These are phyloP conservation scores for Xylaria flabelliformis DNA, from an alignment of 495 filamentous ascomycete genomes.

Conservation along the genomic window DNA sequence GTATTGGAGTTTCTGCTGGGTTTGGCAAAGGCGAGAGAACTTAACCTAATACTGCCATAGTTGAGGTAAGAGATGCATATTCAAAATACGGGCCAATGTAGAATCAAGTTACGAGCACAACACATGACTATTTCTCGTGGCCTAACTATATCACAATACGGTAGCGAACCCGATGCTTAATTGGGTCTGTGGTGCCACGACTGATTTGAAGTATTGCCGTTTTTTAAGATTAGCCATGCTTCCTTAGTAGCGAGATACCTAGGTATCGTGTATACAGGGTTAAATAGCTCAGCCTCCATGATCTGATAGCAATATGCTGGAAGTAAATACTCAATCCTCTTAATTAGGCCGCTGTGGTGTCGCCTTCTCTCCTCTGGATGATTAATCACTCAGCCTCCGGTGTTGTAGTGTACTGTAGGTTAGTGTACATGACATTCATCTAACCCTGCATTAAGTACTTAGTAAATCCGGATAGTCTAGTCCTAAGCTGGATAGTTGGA, in stretches of 20 bases:
- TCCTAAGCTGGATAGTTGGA: neutral
- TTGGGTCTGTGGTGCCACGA: neutral
- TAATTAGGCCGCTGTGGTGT: neutral
- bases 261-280: neutral
- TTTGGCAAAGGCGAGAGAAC: constrained; percentile 5
- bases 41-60: neutral
- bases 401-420: neutral
- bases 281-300: constrained; percentile 4
- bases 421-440: constrained; percentile 2
- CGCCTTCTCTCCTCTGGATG: neutral
- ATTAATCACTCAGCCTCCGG: neutral
- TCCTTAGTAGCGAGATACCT: neutral
- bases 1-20: constrained; percentile 15
- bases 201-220: neutral
- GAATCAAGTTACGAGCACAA: neutral
- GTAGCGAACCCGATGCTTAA: neutral
- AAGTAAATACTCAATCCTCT: neutral
- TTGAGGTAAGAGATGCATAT: constrained; percentile 4
- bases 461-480: constrained; percentile 5
- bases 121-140: neutral
- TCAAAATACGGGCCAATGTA: neutral
- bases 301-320: neutral
- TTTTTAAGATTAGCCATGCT: constrained; percentile 1
- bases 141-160: neutral
- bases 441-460: no score